phyloP scores from a whole-genome alignment of 495 filamentous ascomycete species.

The Penicillium canariense region DNA sequence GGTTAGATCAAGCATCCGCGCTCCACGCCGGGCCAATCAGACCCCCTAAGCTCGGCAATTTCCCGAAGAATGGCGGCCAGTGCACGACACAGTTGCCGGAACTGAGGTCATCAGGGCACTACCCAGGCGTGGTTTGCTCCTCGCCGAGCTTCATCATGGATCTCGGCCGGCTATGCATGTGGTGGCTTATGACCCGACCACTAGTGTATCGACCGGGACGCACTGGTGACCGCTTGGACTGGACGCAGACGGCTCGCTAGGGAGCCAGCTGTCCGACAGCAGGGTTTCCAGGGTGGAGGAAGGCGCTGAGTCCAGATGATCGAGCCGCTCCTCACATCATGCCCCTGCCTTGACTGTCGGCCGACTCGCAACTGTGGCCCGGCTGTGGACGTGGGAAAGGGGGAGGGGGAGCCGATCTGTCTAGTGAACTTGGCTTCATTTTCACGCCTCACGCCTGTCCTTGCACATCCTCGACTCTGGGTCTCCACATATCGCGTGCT shows the following conservation, averaged over 20 bases:
- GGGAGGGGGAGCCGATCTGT: background rate
- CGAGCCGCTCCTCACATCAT: background rate
- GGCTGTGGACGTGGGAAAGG: background rate
- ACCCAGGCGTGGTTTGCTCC: too few relatives aligned
- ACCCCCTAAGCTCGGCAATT: background rate
- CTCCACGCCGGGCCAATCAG: background rate
- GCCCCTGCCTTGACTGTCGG: background rate
- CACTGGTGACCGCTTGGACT: background rate
- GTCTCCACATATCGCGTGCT: background rate
- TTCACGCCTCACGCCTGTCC: too few relatives aligned
- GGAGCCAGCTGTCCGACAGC: background rate
- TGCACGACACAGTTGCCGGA: background rate
- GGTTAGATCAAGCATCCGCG: background rate
- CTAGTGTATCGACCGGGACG: background rate
- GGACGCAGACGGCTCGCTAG: background rate
- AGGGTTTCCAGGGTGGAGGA: background rate
- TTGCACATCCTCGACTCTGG: background rate
- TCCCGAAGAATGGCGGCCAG: background rate
- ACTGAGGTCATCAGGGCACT: background rate
- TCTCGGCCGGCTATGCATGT: background rate
- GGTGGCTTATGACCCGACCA: background rate
- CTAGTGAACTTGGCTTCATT: background rate
- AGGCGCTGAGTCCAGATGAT: background rate
- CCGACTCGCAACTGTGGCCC: too few relatives aligned
- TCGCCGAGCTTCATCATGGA: background rate